Base-by-base conservation (phyloP, 1,284 basidiomycete genomes). In the Tremellales sp. region DNA sequence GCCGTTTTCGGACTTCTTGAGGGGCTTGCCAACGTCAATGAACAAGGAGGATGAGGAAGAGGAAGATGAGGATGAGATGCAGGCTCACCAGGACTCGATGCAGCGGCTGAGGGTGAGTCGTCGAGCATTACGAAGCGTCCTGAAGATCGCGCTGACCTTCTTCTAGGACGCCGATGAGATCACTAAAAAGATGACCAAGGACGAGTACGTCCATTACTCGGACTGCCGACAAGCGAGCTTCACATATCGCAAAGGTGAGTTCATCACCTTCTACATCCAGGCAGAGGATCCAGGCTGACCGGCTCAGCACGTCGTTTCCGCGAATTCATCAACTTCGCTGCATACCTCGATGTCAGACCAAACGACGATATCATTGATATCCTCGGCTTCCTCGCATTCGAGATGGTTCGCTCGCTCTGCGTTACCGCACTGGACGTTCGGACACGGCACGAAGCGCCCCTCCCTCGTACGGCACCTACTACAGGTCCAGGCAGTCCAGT, bases 221-320 rank as follows among this genome's bases (percentile, higher is more conserved):
- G 92, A 97, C 66, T 97, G 93, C 76, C 82, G 94, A 46, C 92
- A 97, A 73, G 94, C 94, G 0, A 91, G 89, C 10, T 98, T 97
- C 73, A 96, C 93, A 0, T 97, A 94, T 71, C 84, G 91, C 43
- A 96, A 96, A 82, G 84, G 90, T 88, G 31, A 40, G 76, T 67
- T 37, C 22, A 35, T 37, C 13, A 22, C 11, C n/a, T 24, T 31
- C 46, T 12, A 17, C 37, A 10, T 40, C 19, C 4, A 13, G 3
- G 21, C 6, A 40, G 12, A 15, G 15, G 5, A 36, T 15, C 29
- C 29, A 8, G 21, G 15, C 42, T 52, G 48, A 46, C 27, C 15
- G 11, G n/a, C 40, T 22, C 65, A 91, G 90, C 84, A 10, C 96
- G 96, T 70, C 87, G 90, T 2, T 98, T 97, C 75, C 82, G 90